These are phyloP conservation scores for Fusarium graminum DNA, from an alignment of 2,329 filamentous ascomycete species.

Conservation along the genomic window DNA sequence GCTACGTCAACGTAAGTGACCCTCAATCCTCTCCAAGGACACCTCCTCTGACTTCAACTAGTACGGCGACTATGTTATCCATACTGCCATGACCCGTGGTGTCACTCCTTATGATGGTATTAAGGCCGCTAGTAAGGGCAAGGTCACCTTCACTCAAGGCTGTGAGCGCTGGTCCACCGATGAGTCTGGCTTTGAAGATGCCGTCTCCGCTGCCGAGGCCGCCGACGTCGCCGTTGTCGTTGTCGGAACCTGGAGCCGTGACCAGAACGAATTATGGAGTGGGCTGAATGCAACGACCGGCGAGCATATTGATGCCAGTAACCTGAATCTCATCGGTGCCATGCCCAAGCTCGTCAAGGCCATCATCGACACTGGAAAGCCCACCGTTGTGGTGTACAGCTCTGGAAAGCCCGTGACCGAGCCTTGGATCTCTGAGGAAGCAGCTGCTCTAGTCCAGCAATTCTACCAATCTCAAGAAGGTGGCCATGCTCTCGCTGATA, in stretches of 20 bases:
- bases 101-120: slow-evolving; percentile 79
- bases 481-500: slow-evolving; percentile 73
- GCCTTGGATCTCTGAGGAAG: slow-evolving; percentile 75
- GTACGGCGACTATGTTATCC: slow-evolving; percentile 81
- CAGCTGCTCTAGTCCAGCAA: slow-evolving; percentile 77
- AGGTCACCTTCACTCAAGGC: slow-evolving; percentile 75
- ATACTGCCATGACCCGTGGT: slow-evolving; percentile 72
- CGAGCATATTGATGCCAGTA: slow-evolving; percentile 76
- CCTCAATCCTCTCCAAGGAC: too few species aligned
- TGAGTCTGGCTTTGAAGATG: slow-evolving; percentile 75
- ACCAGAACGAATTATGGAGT: slow-evolving; percentile 78
- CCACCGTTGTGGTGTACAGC: slow-evolving; percentile 76
- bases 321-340: slow-evolving; percentile 76
- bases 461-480: slow-evolving; percentile 81
- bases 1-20: slow-evolving; percentile 73
- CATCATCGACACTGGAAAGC: slow-evolving; percentile 75
- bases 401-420: slow-evolving; percentile 80
- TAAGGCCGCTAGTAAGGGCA: slow-evolving; percentile 69
- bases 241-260: slow-evolving; percentile 81
- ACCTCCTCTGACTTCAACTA: slow-evolving; percentile 26
- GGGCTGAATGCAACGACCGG: slow-evolving; percentile 80
- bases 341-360: slow-evolving; percentile 75
- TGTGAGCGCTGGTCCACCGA: slow-evolving; percentile 80
- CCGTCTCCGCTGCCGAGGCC: slow-evolving; percentile 72
- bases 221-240: slow-evolving; percentile 80